Base-by-base conservation (phyloP, 2,329 filamentous ascomycete species). In the Ceratocystiopsis minuta region DNA sequence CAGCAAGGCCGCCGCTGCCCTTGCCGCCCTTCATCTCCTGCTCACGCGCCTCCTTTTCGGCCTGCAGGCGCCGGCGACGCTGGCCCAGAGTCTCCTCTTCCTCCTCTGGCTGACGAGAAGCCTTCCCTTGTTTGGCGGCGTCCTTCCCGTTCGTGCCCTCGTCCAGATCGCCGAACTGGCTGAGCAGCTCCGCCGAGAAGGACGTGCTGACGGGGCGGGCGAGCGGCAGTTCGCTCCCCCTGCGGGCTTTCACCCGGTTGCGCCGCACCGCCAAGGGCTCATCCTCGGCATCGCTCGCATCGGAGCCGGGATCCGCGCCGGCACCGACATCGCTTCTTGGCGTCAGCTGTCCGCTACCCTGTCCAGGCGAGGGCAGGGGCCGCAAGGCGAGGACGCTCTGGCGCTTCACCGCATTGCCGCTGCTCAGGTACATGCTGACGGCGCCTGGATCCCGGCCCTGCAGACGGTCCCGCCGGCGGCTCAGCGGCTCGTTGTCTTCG, bases 401-500 rank as follows among this genome's bases (percentile, higher is more conserved):
- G 38, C 61, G 63, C 40, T 63, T 62, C 40, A 58, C 54, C 4
- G 51, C 43, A 2, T 47, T 43, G 24, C 40, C 41, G 31, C 37
- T 33, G 1, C 35, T 43, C 7, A 59, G 52, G 17, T 53, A 55
- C 40, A 54, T 45, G 42, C 47, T 46, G 6, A 54, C 46, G 5
- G 54, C 55, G 7, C 61, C 55, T 0, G 60, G 59, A 36, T 66
- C 63, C 15, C 70, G 66, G 34, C 82, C 83, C 36, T 78, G 70
- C 7, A 95, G 66, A 43, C 87, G 71, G 35, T 79, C 80, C 38
- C 83, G 75, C 3, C 87, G 78, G 34, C 70, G 70, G 52, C 80
- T 86, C 16, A 95, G 65, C 0, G 90, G 87, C 56, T 96, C 90
- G 43, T 86, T 90, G 53, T 98, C 90, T 56, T 98, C 90, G 49